Conservation (phyloP, 2,329 filamentous ascomycete genomes). For the Parascedosporium putredinis region DNA sequence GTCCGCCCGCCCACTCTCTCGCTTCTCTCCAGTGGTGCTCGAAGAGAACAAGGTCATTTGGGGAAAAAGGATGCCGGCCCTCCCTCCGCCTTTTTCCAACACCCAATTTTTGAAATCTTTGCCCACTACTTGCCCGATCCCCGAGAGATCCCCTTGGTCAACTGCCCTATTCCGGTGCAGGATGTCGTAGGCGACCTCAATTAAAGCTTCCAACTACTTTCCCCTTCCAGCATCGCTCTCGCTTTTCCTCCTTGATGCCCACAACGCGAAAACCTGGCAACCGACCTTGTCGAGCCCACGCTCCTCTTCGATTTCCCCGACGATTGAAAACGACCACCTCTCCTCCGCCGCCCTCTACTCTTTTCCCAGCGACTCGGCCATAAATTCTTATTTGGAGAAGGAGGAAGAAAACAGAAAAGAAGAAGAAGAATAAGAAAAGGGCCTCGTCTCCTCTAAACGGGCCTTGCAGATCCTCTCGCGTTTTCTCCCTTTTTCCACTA, state of each 20-base stretch:
- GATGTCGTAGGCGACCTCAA: constrained; percentile 13
- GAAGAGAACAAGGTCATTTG: constrained; percentile 5
- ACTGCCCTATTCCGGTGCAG: constrained; percentile 7
- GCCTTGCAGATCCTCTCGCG: too few relatives aligned
- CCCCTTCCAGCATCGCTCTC: constrained; percentile 4
- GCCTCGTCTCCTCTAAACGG: too few relatives aligned
- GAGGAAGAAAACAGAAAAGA: too few relatives aligned
- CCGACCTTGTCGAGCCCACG: neutral
- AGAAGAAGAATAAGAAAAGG: too few relatives aligned
- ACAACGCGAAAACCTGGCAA: constrained; percentile 2
- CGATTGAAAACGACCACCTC: too few relatives aligned
- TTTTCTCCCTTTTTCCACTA: too few relatives aligned
- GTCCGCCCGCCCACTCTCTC: constrained; percentile 4
- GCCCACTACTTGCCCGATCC: constrained; percentile 1
- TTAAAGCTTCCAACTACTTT: constrained; percentile 9
- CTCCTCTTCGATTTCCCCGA: neutral
- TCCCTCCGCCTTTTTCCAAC: constrained; percentile 3
- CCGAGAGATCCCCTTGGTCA: neutral
- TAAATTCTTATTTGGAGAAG: too few relatives aligned
- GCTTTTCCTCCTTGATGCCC: neutral
- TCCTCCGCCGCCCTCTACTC: neutral
- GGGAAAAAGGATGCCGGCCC: constrained; percentile 3
- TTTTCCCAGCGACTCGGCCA: neutral
- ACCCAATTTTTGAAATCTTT: constrained; percentile 1
- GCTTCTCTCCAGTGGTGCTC: constrained; percentile 1